phyloP scores from a whole-genome alignment of 2,329 filamentous ascomycete genomes.

The Trichoderma afroharzianum region DNA sequence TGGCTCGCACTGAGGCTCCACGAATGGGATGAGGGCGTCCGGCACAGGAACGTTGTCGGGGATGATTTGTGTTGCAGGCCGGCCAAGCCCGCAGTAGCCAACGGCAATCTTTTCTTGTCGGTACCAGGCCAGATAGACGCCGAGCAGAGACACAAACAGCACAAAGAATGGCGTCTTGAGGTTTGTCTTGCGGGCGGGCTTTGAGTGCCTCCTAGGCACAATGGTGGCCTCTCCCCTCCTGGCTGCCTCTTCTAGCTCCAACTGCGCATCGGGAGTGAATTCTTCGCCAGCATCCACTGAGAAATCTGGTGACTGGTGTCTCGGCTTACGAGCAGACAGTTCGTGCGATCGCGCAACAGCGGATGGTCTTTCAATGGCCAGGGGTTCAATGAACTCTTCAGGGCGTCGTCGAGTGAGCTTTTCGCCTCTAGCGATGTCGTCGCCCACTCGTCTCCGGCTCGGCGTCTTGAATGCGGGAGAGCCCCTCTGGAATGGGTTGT shows the following conservation, averaged over 20 bases:
- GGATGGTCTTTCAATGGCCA: conserved; percentile 28
- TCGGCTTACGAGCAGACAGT: conserved; percentile 42
- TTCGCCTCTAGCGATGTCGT: conserved; percentile 40
- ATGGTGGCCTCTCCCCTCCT: conserved; percentile 48
- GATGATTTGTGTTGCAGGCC: conserved; percentile 51
- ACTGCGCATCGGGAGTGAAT: conserved; percentile 86
- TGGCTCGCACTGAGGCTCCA: conserved; percentile 79
- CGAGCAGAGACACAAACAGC: conserved; percentile 65
- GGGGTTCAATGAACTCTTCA: conserved; percentile 30
- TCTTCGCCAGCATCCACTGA: conserved; percentile 74
- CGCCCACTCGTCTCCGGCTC: conserved; percentile 48
- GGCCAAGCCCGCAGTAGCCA: conserved; percentile 86
- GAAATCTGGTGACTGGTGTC: conserved; percentile 34
- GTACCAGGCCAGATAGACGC: conserved; percentile 77
- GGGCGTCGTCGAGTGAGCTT: conserved; percentile 45
- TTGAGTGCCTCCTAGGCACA: conserved; percentile 41
- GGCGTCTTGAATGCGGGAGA: conserved; percentile 52
- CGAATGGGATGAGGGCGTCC: conserved; percentile 64
- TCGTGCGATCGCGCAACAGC: conserved; percentile 58
- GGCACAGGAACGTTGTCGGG: conserved; percentile 57
- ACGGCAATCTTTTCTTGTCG: conserved; percentile 94
- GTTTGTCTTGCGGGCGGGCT: conserved; percentile 39
- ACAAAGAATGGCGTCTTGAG: conserved; percentile 66
- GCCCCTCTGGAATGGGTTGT: conserved; percentile 91
- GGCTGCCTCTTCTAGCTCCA: conserved; percentile 70